These are phyloP conservation scores for Cladosporium austrohemisphaericum DNA, from an alignment of 2,329 filamentous ascomycete genomes.

Conservation along the genomic window DNA sequence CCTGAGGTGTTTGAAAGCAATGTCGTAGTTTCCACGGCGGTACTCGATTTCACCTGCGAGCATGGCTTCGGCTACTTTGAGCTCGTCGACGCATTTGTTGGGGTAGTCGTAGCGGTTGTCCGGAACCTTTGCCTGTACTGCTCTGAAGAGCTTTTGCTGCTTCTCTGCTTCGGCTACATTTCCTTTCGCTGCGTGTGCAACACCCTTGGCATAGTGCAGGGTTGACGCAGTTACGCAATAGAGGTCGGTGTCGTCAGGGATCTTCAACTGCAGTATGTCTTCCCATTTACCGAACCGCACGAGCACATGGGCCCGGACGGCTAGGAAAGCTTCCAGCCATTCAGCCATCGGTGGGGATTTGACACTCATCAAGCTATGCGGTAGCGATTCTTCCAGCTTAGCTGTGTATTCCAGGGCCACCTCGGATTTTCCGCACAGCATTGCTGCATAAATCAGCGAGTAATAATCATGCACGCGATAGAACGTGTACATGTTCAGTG, in stretches of 20 bases:
- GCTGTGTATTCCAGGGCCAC: constrained; percentile 59
- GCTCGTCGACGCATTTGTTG: constrained; percentile 61
- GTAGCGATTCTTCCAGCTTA: constrained; percentile 59
- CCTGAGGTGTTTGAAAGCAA: constrained; percentile 56
- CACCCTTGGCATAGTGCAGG: constrained; percentile 62
- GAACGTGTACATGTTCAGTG: constrained; percentile 70
- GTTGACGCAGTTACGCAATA: constrained; percentile 69
- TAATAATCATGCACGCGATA: constrained; percentile 74
- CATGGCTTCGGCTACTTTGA: constrained; percentile 60
- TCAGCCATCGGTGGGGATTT: constrained; percentile 72
- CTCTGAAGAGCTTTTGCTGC: constrained; percentile 49
- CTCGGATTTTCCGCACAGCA: constrained; percentile 66
- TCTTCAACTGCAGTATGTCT: constrained; percentile 55
- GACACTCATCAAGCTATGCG: constrained; percentile 60
- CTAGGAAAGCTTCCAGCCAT: constrained; percentile 69
- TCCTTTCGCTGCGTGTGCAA: constrained; percentile 61
- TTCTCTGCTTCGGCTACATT: constrained; percentile 53
- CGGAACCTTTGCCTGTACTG: constrained; percentile 45
- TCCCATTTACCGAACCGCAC: constrained; percentile 72
- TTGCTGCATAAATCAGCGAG: constrained; percentile 71
- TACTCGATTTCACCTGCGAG: constrained; percentile 72
- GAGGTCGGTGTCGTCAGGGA: constrained; percentile 57
- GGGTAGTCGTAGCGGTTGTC: constrained; percentile 63
- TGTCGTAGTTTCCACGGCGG: constrained; percentile 54
- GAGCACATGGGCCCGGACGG: constrained; percentile 64